phyloP scores from a whole-genome alignment of 345 rosid species.

The Citrus unshiu region DNA sequence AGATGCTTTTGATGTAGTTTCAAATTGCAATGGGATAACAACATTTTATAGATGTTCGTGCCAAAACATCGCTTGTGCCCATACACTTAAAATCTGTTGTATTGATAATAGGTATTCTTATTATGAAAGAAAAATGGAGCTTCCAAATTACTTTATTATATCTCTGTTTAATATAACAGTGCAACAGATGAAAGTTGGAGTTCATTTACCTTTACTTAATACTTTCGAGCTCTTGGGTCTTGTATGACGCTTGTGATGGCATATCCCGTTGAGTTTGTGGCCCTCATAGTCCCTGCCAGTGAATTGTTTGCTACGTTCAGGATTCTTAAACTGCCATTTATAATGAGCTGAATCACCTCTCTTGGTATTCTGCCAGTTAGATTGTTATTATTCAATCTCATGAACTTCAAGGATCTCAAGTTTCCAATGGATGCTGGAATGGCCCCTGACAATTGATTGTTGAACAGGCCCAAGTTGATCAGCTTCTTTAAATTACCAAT shows the following conservation, averaged over 20 bases:
- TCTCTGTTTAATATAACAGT: no score
- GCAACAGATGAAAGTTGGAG: no score
- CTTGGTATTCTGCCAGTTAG: conserved; percentile 38
- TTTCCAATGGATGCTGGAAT: conserved; percentile 42
- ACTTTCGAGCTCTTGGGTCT: conserved; percentile 30
- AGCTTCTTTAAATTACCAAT: conserved; percentile 35
- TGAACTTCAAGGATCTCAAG: conserved; percentile 23
- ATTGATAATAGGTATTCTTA: no score
- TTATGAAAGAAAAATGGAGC: no score
- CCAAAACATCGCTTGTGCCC: no score
- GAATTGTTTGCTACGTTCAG: conserved; percentile 41
- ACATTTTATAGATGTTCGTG: no score
- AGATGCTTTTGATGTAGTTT: no score
- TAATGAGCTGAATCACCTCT: conserved; percentile 24
- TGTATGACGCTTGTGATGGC: conserved; percentile 31
- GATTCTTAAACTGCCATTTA: conserved; percentile 21
- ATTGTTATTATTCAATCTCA: conserved; percentile 41
- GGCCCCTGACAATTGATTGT: conserved; percentile 31
- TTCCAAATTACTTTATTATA: no score
- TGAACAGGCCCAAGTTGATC: conserved; percentile 33
- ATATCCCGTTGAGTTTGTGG: conserved; percentile 22
- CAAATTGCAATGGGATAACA: no score
- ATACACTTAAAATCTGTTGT: no score
- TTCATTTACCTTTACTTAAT: neutral
- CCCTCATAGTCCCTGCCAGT: conserved; percentile 26